A percentile compares a stretch with the other conserved stretches of the same genome.
These are phyloP conservation scores for Echinosophora koreensis DNA, from an alignment of 306 rosid genomes.

Conservation along the genomic window DNA sequence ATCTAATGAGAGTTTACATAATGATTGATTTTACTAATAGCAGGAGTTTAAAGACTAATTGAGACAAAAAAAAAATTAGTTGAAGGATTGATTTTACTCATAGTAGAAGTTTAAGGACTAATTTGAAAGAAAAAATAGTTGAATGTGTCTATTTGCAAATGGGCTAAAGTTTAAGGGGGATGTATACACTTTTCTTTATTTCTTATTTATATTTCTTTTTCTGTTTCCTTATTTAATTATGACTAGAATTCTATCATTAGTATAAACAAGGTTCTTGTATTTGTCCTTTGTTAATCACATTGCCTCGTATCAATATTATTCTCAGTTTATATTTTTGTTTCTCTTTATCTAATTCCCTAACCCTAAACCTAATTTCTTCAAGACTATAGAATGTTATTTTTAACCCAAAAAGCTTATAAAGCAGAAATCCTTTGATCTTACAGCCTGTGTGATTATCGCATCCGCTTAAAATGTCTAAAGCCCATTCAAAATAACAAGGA, in stretches of 20 bases:
- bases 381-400: not conserved
- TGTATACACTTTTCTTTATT: too few relatives aligned
- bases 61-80: too few relatives aligned
- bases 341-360: not conserved
- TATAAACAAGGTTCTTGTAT: not conserved
- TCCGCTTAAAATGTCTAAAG: constrained; percentile 12
- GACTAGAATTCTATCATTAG: not conserved
- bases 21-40: too few relatives aligned
- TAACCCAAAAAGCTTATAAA: constrained; percentile 15
- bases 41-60: too few relatives aligned
- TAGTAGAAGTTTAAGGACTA: too few relatives aligned
- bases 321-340: too few relatives aligned
- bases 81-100: too few relatives aligned
- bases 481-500: constrained; percentile 14
- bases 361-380: not conserved
- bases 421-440: not conserved
- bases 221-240: not conserved
- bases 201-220: not conserved
- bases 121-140: too few relatives aligned
- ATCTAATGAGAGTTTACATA: too few relatives aligned
- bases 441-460: not conserved
- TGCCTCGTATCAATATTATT: not conserved
- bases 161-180: too few relatives aligned
- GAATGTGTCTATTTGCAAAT: too few relatives aligned
- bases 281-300: not conserved